A percentile compares a stretch with the other conserved stretches of the same genome.
Evolutionary conservation across 2,329 filamentous ascomycete species (phyloP).

Genomic region (Fusarium compactum): DNA sequence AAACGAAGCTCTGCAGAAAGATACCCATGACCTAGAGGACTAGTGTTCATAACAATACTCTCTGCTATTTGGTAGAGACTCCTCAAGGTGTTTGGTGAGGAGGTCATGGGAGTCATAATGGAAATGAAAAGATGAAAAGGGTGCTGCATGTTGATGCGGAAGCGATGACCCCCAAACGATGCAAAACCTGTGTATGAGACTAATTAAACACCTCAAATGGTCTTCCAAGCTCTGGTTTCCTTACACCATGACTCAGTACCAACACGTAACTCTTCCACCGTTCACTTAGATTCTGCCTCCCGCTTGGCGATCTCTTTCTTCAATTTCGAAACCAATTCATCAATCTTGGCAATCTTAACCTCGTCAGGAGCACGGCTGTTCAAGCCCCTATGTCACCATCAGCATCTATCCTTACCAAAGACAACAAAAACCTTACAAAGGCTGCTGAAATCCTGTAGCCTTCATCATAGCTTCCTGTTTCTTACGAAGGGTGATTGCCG

Average conservation of each 20-base stretch:
- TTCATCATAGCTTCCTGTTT: not conserved
- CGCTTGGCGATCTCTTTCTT: not conserved
- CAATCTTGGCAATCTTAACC: not conserved
- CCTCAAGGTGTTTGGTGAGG: not conserved
- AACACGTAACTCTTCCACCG: not conserved
- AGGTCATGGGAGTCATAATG: not conserved
- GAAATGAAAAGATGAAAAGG: not conserved
- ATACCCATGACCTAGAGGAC: not conserved
- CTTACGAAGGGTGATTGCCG: fast-evolving
- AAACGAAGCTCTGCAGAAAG: not conserved
- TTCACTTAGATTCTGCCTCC: not conserved
- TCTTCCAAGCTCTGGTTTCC: not conserved
- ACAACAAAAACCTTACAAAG: not conserved
- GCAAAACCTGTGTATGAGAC: not conserved
- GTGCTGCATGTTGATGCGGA: not conserved
- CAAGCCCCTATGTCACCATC: not conserved
- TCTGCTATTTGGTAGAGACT: fast-evolving
- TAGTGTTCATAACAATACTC: not conserved
- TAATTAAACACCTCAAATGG: not conserved
- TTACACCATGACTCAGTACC: not conserved
- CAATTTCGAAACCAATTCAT: not conserved
- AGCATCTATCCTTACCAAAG: fast-evolving
- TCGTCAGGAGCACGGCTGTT: not conserved
- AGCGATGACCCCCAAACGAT: not conserved
- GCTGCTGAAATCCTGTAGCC: not conserved